A percentile compares a stretch with the other conserved stretches of the same genome.
These are phyloP conservation scores for Letharia lupina DNA, from an alignment of 495 filamentous ascomycete species.

Conservation along the genomic window DNA sequence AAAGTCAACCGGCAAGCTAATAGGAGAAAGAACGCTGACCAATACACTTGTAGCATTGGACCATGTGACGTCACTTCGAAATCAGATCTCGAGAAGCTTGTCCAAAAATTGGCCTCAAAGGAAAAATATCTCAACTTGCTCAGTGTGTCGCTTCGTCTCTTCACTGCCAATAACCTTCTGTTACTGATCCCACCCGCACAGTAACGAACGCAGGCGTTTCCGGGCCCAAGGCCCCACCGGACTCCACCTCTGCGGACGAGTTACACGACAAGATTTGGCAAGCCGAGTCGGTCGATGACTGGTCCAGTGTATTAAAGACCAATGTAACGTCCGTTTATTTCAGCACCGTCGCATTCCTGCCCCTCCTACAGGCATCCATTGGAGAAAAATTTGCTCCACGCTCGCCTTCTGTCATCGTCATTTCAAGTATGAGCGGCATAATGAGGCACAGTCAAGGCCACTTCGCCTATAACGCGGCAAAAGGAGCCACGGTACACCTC, in stretches of 20 bases:
- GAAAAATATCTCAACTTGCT: slow-evolving; percentile 27
- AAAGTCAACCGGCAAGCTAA: not conserved
- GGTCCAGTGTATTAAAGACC: slow-evolving; percentile 42
- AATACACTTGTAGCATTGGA: slow-evolving; percentile 23
- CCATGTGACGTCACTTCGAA: slow-evolving; percentile 28
- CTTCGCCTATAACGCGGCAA: slow-evolving; percentile 45
- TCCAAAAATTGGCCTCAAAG: slow-evolving; percentile 20
- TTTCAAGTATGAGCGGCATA: slow-evolving; percentile 42
- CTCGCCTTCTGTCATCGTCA: slow-evolving; percentile 39
- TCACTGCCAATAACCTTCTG: not conserved
- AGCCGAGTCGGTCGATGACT: slow-evolving; percentile 31
- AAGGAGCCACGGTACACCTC: slow-evolving; percentile 36
- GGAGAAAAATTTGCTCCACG: slow-evolving; percentile 24
- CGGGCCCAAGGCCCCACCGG: slow-evolving; percentile 23
- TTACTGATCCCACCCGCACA: not conserved
- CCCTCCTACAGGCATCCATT: slow-evolving; percentile 40
- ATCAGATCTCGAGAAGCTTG: slow-evolving; percentile 23
- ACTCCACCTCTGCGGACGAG: slow-evolving; percentile 19
- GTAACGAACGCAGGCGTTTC: slow-evolving; percentile 26
- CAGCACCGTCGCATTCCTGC: slow-evolving; percentile 44
- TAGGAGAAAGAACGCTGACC: not conserved
- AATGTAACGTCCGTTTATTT: slow-evolving; percentile 47
- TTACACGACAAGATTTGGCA: slow-evolving; percentile 21
- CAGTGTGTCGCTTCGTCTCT: slow-evolving; percentile 3
- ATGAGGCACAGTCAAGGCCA: slow-evolving; percentile 41